Evolutionary conservation across 805 yeast species (phyloP), one percentile per base, ranked within the genome.

Genomic region (Saccharomycopsis fibuligera): DNA sequence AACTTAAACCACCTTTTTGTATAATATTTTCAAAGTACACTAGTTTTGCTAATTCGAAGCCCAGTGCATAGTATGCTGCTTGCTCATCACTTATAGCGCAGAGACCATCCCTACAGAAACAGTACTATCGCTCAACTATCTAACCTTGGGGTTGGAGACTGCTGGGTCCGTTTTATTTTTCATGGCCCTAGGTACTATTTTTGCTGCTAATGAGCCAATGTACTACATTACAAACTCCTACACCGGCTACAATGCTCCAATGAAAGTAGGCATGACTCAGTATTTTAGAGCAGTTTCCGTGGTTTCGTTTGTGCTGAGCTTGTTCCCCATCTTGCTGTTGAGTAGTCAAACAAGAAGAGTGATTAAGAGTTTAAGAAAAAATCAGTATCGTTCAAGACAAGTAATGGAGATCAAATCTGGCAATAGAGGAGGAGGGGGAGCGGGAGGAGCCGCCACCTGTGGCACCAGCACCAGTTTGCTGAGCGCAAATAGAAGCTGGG

Each of bases 41-140:
- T 43, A 17, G 29, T 24, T 23, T 14, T 35, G 31, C 25, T 43
- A 31, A 35, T 31, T 19, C 5, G 6, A 8, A 19, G 27, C 8
- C 23, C 12, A 25, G 30, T 21, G 43, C 37, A 37, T 45, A 19
- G 43, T 45, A 4, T 35, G 48, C 25, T 45, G 48, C 43, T 14
- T 45, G 33, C 21, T 45, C n/a, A 31, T 45, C 2, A 24, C 41
- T 4, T 45, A 39, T 29, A 22, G 31, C 14, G 27, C 33, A 16
- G 33, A 27, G 21, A 30, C 22, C 17, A 6, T 25, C 10, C 43
- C 45, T 8, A 42, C 45, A 10, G n/a, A 19, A 10, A 14, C 14
- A 14, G 35, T 17, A 29, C 5, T 19, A 5, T 45, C 30, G 31
- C 36, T 27, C 12, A 35, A 27, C 22, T 45, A 19, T 19, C 12